Evolutionary conservation across 176 grass and related monocot genomes (phyloP).

Genomic region (Bonia amplexicaulis): DNA sequence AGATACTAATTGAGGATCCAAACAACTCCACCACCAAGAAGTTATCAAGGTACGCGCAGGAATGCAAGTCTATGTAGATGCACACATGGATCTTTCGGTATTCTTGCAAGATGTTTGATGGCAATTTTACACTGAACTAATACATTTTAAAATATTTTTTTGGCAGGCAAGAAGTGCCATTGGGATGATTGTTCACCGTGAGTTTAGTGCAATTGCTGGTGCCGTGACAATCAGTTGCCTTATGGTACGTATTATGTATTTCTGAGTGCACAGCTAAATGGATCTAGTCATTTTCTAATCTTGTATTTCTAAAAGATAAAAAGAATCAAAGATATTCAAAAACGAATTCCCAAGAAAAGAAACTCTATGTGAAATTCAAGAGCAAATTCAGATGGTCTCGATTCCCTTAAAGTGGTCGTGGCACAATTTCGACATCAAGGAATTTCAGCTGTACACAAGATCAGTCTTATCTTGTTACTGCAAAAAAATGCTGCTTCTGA

Average conservation of each 20-base stretch:
- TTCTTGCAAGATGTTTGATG: neutral
- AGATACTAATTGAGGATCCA: neutral
- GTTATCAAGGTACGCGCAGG: neutral
- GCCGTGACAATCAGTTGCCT: slow-evolving; percentile 82
- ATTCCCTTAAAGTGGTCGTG: neutral
- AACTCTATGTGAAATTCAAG: neutral
- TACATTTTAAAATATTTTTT: neutral
- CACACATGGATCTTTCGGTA: neutral
- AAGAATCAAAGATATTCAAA: neutral
- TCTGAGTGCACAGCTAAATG: neutral
- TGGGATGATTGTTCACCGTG: slow-evolving; percentile 54
- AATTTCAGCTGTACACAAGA: neutral
- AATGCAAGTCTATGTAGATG: neutral
- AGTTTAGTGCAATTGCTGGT: slow-evolving; percentile 68
- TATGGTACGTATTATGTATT: slow-evolving; percentile 49
- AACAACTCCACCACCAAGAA: neutral
- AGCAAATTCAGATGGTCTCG: neutral
- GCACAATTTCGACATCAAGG: neutral
- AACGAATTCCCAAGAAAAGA: neutral
- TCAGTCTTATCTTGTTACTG: neutral
- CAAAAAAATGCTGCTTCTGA: neutral
- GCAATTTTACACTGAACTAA: neutral
- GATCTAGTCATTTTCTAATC: neutral
- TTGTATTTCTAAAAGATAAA: neutral
- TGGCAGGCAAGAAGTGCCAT: slow-evolving; percentile 62